Conservation (phyloP, 2,329 filamentous ascomycete genomes). For the Penicillium sclerotiorum region DNA sequence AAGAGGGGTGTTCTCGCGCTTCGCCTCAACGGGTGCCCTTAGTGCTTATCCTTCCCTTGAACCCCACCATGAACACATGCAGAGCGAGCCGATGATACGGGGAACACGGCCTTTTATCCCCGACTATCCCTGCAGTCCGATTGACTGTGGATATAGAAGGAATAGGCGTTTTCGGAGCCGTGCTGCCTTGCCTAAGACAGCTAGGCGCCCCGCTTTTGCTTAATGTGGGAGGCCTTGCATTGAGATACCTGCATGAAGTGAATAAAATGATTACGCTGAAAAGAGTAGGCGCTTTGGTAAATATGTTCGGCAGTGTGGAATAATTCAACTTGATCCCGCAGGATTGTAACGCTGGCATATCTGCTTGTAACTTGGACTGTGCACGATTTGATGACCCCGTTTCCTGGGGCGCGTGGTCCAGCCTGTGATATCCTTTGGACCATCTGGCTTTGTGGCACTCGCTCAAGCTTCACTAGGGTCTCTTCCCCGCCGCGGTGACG, state of each 20-base stretch:
- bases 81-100: not conserved
- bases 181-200: not conserved
- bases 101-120: not conserved
- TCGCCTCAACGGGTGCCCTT: constrained; percentile 10
- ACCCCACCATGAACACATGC: constrained; percentile 1
- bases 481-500: constrained; percentile 1
- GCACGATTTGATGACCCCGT: not conserved
- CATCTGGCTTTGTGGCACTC: not conserved
- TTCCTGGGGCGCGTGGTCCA: constrained; percentile 1
- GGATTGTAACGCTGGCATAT: constrained; percentile 6
- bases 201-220: not conserved
- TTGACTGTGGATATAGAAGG: not conserved
- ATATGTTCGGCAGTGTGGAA: not conserved
- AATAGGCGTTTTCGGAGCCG: not conserved
- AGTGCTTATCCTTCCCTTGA: constrained; percentile 19
- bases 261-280: not conserved
- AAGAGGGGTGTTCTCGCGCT: constrained; percentile 7
- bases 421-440: not conserved
- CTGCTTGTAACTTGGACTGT: not conserved
- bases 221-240: constrained; percentile 13
- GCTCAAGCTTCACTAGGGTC: constrained; percentile 1
- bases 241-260: not conserved
- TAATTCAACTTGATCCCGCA: constrained; percentile 4
- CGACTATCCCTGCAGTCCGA: not conserved
- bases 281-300: not conserved